Conservation (phyloP, 1,284 basidiomycete species). For the Rhodotorula sp. region DNA sequence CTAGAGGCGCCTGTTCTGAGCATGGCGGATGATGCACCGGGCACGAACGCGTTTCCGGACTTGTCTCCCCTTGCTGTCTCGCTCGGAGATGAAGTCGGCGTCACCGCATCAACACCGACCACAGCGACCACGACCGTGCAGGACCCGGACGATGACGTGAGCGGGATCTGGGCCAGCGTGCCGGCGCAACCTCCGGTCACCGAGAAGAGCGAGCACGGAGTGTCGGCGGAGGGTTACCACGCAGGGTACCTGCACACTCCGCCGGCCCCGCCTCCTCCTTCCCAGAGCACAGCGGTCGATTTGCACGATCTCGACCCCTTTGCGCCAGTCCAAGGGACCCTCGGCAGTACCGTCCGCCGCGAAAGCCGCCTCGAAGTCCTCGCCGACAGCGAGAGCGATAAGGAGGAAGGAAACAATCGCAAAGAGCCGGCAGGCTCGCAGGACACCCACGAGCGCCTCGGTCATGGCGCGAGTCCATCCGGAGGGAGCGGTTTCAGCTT, state of each 20-base stretch:
- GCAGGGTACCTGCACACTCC: conserved; percentile 9
- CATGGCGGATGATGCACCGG: background rate
- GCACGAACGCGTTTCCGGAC: conserved; percentile 3
- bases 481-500: conserved; percentile 16
- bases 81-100: background rate
- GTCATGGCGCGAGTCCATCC: background rate
- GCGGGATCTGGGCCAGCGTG: conserved; percentile 21
- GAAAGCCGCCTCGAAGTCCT: conserved; percentile 21
- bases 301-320: conserved; percentile 31
- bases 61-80: conserved; percentile 8
- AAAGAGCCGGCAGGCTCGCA: background rate
- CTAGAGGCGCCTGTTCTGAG: too few species aligned
- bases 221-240: conserved; percentile 8
- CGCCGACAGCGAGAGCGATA: conserved; percentile 18
- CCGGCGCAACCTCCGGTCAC: background rate
- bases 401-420: conserved; percentile 3
- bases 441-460: background rate
- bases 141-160: background rate
- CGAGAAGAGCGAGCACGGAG: background rate
- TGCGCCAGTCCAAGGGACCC: conserved; percentile 1
- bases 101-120: background rate
- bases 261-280: background rate
- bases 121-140: background rate
- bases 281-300: background rate
- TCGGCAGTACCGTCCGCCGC: conserved; percentile 15